These are phyloP conservation scores for Leccinum pellstonianum DNA, from an alignment of 768 basidiomycete species.

Conservation along the genomic window DNA sequence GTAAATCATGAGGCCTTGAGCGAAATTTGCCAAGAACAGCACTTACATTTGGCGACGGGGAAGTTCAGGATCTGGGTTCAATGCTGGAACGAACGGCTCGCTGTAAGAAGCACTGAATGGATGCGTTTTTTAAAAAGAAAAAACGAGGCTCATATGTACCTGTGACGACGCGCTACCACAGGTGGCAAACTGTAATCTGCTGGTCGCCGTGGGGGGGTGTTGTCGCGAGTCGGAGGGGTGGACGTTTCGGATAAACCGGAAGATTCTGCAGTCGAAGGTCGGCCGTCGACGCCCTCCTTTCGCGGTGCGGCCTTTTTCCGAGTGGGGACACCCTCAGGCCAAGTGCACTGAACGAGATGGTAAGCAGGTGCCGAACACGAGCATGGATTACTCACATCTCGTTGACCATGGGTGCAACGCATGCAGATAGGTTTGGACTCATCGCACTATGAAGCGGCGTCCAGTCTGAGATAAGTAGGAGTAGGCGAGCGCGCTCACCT, in stretches of 20 bases:
- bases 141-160: constrained; percentile 23
- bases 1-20: constrained; percentile 19
- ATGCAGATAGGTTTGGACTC: constrained; percentile 86
- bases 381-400: constrained; percentile 54
- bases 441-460: constrained; percentile 62
- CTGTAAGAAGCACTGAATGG: constrained; percentile 28
- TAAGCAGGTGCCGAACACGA: constrained; percentile 14
- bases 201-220: constrained; percentile 57
- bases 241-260: constrained; percentile 70
- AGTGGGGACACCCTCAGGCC: constrained; percentile 76
- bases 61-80: constrained; percentile 44
- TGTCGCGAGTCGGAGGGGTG: constrained; percentile 68
- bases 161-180: constrained; percentile 40
- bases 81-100: constrained; percentile 45
- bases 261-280: constrained; percentile 75
- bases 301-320: constrained; percentile 62
- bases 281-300: constrained; percentile 59
- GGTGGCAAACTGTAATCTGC: constrained; percentile 41
- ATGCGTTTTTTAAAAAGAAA: neutral
- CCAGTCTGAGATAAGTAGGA: neutral
- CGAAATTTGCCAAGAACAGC: neutral
- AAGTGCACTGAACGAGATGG: constrained; percentile 58
- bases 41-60: constrained; percentile 50
- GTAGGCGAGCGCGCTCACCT: constrained; percentile 49
- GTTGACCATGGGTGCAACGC: constrained; percentile 81